These are phyloP conservation scores for Salicornia ramosissima DNA, from an alignment of 148 eudicot species.

Conservation along the genomic window DNA sequence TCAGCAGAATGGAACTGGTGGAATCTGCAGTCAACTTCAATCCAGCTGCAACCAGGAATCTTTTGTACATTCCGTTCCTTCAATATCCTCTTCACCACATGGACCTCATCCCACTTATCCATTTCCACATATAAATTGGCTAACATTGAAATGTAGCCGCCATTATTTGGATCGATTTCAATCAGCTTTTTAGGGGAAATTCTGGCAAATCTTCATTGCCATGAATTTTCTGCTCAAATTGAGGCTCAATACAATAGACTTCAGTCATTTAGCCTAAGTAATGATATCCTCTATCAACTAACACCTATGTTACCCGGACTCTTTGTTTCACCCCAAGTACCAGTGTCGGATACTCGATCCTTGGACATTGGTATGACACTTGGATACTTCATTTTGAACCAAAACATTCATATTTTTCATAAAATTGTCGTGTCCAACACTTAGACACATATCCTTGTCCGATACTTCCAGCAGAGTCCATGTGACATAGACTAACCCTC, in stretches of 20 bases:
- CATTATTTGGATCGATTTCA: slow-evolving; percentile 62
- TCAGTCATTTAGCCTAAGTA: slow-evolving; percentile 49
- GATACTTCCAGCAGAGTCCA: no score
- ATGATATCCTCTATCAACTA: slow-evolving; percentile 46
- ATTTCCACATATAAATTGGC: slow-evolving; percentile 63
- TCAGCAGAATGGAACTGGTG: slow-evolving; percentile 66
- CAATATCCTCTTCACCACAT: slow-evolving; percentile 43
- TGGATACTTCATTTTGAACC: no score
- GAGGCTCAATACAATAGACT: slow-evolving; percentile 52
- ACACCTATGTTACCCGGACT: no score
- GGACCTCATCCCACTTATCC: slow-evolving; percentile 65
- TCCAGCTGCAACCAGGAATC: slow-evolving; percentile 80
- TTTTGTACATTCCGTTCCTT: slow-evolving; percentile 50
- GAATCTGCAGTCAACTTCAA: slow-evolving; percentile 56
- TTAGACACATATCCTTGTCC: no score
- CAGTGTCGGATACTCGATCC: no score
- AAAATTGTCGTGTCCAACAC: no score
- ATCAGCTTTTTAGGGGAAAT: slow-evolving; percentile 46
- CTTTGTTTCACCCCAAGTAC: no score
- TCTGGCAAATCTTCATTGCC: slow-evolving; percentile 63
- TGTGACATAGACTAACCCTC: no score
- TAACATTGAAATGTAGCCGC: slow-evolving; percentile 61
- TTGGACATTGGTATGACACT: no score
- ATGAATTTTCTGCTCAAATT: slow-evolving; percentile 66
- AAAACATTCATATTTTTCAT: no score